phyloP scores from a whole-genome alignment of 257 asterid genomes.

The Scutellaria galericulata region DNA sequence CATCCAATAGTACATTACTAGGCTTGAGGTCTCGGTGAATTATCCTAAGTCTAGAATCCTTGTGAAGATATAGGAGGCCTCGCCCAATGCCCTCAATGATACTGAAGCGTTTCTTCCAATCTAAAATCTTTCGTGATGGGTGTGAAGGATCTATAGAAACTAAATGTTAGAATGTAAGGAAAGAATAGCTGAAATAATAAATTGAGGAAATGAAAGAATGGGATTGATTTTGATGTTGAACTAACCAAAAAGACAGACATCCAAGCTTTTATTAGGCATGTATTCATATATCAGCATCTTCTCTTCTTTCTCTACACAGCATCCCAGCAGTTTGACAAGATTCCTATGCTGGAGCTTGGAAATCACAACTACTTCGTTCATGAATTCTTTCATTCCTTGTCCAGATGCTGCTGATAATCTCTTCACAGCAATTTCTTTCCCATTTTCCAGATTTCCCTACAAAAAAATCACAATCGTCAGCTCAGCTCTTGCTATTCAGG shows the following conservation, averaged over 20 bases:
- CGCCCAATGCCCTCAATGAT: conserved; percentile 36
- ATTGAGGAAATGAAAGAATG: not conserved
- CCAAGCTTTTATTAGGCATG: conserved; percentile 62
- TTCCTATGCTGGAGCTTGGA: conserved; percentile 46
- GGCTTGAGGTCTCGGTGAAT: conserved; percentile 32
- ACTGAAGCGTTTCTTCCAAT: conserved; percentile 25
- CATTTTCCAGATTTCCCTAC: conserved; percentile 26
- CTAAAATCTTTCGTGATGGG: conserved; percentile 11
- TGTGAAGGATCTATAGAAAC: conserved; percentile 2
- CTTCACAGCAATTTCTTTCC: conserved; percentile 35
- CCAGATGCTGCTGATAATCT: conserved; percentile 31
- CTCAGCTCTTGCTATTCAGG: not conserved
- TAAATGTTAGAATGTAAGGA: not conserved
- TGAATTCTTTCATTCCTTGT: conserved; percentile 36
- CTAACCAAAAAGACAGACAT: conserved; percentile 50
- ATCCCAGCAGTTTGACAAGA: conserved; percentile 51
- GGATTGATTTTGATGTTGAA: not conserved
- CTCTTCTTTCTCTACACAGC: conserved; percentile 53
- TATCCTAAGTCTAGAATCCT: conserved; percentile 30
- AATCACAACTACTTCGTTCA: conserved; percentile 34
- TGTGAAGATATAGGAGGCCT: conserved; percentile 38
- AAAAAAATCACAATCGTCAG: not conserved
- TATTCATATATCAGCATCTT: conserved; percentile 56
- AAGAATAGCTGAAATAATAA: not conserved
- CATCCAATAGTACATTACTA: conserved; percentile 21